Evolutionary conservation across 768 basidiomycete species (phyloP).

Genomic region (Paxillus ammoniavirescens): DNA sequence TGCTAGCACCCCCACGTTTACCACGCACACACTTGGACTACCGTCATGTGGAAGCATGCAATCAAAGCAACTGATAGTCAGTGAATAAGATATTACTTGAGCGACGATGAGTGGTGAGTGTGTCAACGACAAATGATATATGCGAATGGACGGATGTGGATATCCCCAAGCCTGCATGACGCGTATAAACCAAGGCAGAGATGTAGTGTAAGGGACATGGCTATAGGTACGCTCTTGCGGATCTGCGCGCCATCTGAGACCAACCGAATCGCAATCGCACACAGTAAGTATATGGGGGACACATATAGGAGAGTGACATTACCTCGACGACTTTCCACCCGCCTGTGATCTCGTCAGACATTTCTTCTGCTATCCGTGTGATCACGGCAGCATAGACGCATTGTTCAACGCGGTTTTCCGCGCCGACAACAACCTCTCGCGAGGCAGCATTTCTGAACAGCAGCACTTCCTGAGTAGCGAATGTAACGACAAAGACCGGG

Average conservation of each 20-base stretch:
- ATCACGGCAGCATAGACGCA: conserved; percentile 91
- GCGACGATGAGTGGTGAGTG: conserved; percentile 31
- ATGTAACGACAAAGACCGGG: conserved; percentile 89
- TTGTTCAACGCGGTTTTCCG: conserved; percentile 89
- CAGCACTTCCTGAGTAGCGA: conserved; percentile 91
- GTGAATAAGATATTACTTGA: conserved; percentile 28
- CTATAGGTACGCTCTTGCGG: conserved; percentile 49
- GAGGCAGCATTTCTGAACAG: conserved; percentile 90
- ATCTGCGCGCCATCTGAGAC: conserved; percentile 49
- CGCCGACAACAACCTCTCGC: conserved; percentile 81
- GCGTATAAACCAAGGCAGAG: conserved; percentile 3
- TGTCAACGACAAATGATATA: conserved; percentile 18
- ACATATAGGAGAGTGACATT: conserved; percentile 21
- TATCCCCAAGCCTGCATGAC: not conserved
- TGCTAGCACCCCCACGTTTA: too few relatives aligned
- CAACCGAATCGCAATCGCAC: conserved; percentile 2
- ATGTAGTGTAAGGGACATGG: not conserved
- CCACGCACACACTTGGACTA: too few relatives aligned
- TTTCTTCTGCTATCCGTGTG: conserved; percentile 83
- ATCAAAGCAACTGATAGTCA: conserved; percentile 20
- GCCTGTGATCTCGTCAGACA: conserved; percentile 90
- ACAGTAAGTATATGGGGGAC: not conserved
- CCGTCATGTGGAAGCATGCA: not conserved
- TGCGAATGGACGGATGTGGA: conserved; percentile 1
- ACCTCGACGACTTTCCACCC: conserved; percentile 99